phyloP scores from a whole-genome alignment of 164 flowering plant species.

The Umbilicus rupestris region DNA sequence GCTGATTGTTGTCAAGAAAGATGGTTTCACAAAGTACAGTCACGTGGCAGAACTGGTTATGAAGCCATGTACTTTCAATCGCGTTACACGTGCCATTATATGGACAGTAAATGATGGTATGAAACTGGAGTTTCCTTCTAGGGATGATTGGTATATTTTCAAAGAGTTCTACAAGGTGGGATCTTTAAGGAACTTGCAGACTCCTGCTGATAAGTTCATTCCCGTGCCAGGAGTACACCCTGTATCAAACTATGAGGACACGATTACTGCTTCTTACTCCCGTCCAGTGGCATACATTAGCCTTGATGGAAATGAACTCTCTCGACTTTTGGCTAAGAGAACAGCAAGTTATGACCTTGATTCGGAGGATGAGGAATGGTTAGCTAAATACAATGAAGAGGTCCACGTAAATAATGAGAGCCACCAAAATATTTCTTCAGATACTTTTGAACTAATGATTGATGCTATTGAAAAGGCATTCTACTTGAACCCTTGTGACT shows the following conservation, averaged over 20 bases:
- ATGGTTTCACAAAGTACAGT: slow-evolving; percentile 35
- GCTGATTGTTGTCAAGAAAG: slow-evolving; percentile 41
- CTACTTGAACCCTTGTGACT: slow-evolving; percentile 44
- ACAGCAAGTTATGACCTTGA: slow-evolving; percentile 66
- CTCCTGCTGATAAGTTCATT: slow-evolving; percentile 29
- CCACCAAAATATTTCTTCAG: slow-evolving; percentile 29
- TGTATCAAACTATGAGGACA: slow-evolving; percentile 29
- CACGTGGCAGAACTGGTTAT: slow-evolving; percentile 37
- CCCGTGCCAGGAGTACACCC: slow-evolving; percentile 76
- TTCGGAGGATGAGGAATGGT: slow-evolving; percentile 78
- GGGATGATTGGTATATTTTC: slow-evolving; percentile 62
- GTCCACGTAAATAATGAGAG: slow-evolving; percentile 16
- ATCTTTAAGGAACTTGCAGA: slow-evolving; percentile 36
- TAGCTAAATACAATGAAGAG: slow-evolving; percentile 36
- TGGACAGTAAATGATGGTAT: slow-evolving; percentile 58
- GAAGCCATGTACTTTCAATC: slow-evolving; percentile 49
- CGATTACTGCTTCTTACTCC: slow-evolving; percentile 18
- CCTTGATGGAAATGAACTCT: slow-evolving; percentile 41
- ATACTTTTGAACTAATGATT: slow-evolving; percentile 58
- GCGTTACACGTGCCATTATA: slow-evolving; percentile 51
- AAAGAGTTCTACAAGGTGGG: slow-evolving; percentile 75
- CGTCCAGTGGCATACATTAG: slow-evolving; percentile 57
- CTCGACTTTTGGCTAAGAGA: slow-evolving; percentile 49
- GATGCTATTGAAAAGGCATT: slow-evolving; percentile 66
- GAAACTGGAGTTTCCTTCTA: slow-evolving; percentile 72